Evolutionary conservation across 1,139 yeast genomes (phyloP), one percentile per base, ranked within the genome.

Genomic region (Geotrichum citri-aurantii): DNA sequence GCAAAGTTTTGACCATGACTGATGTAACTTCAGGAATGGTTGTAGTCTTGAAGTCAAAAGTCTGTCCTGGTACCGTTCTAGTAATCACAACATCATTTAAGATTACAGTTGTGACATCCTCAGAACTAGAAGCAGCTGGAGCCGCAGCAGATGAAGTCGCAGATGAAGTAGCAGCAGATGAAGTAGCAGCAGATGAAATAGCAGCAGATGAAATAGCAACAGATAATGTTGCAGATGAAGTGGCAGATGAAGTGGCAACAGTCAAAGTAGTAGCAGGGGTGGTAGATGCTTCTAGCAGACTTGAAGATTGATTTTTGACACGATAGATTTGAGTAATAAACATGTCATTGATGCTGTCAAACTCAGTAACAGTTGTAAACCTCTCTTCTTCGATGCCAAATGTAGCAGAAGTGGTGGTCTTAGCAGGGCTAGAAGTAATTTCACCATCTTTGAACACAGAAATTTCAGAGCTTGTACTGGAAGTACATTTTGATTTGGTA

Each of bases 21-120:
- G 17, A 33, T 33, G 40, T 33, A 14, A 33, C 12, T 33, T 33
- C 40, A 14, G 40, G 40, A 11, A 33, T n/a, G 12, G 12, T 5
- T 12, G 40, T 33, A n/a, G 40, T n/a, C n/a, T 12, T 33, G 6
- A 12, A n/a, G 12, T 2, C 6, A 12, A 33, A 1, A 3, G 40
- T 2, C n/a, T 46, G 12, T n/a, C 37, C 24, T 12, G 40, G 12
- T 7, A 33, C 26, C 6, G 59, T 48, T 6, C 40, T 42, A 29
- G 54, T 53, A 21, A 53, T 42, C n/a, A 49, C 55, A 27, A 23
- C 37, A 7, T 53, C 46, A 19, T 48, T 19, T 10, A 14, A 44
- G 11, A 56, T 19, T n/a, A 29, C 24, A 11, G 58, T 56, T 23
- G 52, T 47, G 12, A 8, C 19, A 21, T 51, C 55, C 5, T 48